These are phyloP conservation scores for Alternaria hordeiaustralica DNA, from an alignment of 2,329 filamentous ascomycete species.

Conservation along the genomic window DNA sequence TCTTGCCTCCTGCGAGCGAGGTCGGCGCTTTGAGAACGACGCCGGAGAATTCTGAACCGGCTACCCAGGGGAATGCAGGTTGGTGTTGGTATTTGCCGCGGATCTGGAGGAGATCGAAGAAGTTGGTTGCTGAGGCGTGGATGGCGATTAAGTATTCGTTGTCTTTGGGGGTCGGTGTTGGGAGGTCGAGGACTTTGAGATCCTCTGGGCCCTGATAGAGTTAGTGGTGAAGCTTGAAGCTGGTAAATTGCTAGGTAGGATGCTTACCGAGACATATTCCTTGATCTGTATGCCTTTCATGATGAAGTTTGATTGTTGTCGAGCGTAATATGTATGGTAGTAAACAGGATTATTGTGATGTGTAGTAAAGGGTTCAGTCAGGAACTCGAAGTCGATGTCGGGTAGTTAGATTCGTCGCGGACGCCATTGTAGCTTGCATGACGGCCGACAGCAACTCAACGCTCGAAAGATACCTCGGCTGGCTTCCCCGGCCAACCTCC, in stretches of 20 bases:
- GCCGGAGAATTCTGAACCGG: constrained; percentile 87
- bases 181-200: constrained; percentile 75
- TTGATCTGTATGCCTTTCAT: constrained; percentile 80
- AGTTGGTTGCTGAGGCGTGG: constrained; percentile 88
- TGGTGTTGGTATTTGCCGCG: constrained; percentile 95
- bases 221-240: constrained; percentile 2
- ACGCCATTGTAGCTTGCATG: constrained; percentile 2
- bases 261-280: constrained; percentile 73
- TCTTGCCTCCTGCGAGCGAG: constrained; percentile 48
- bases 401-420: background rate
- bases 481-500: constrained; percentile 4
- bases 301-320: constrained; percentile 5
- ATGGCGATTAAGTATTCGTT: constrained; percentile 87
- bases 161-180: constrained; percentile 73
- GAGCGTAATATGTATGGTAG: background rate
- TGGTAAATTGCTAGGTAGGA: constrained; percentile 7
- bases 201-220: constrained; percentile 72
- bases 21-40: constrained; percentile 72
- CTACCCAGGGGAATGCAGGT: constrained; percentile 85
- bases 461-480: constrained; percentile 15
- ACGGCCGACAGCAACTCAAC: constrained; percentile 6
- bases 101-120: constrained; percentile 96
- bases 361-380: too few species aligned
- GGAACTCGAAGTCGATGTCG: background rate
- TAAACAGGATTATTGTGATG: too few species aligned